Evolutionary conservation across 306 rosid genomes (phyloP).

Genomic region (Vigna angularis): DNA sequence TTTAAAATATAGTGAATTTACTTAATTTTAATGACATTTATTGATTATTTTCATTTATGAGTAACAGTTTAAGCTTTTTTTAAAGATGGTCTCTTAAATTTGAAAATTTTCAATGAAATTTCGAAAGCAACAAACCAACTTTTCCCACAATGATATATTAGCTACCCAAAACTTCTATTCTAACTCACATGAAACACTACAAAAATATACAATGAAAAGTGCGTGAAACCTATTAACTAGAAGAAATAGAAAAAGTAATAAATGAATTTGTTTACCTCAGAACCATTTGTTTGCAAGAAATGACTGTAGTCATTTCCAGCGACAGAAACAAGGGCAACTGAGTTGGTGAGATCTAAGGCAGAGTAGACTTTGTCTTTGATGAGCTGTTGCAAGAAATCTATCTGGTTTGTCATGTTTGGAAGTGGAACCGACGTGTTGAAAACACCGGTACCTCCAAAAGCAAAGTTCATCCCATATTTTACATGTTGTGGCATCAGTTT

Average conservation of each 20-base stretch:
- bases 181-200: neutral
- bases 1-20: no score
- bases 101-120: neutral
- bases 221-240: neutral
- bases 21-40: no score
- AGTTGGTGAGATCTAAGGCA: conserved; percentile 50
- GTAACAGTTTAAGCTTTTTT: no score
- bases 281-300: conserved; percentile 52
- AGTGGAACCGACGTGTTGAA: conserved; percentile 59
- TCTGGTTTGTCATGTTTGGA: conserved; percentile 91
- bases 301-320: conserved; percentile 80
- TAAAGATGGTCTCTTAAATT: neutral
- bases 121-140: neutral
- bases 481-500: conserved; percentile 46
- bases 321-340: conserved; percentile 73
- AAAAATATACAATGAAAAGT: no score
- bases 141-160: neutral
- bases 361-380: conserved; percentile 49
- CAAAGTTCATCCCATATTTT: conserved; percentile 87
- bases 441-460: conserved; percentile 86
- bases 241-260: no score
- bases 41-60: no score
- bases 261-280: conserved; percentile 52
- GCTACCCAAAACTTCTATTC: neutral
- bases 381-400: conserved; percentile 55